A percentile compares a stretch with the other conserved stretches of the same genome.
Evolutionary conservation across 805 yeast genomes (phyloP).

Genomic region (Naumovozyma castellii): DNA sequence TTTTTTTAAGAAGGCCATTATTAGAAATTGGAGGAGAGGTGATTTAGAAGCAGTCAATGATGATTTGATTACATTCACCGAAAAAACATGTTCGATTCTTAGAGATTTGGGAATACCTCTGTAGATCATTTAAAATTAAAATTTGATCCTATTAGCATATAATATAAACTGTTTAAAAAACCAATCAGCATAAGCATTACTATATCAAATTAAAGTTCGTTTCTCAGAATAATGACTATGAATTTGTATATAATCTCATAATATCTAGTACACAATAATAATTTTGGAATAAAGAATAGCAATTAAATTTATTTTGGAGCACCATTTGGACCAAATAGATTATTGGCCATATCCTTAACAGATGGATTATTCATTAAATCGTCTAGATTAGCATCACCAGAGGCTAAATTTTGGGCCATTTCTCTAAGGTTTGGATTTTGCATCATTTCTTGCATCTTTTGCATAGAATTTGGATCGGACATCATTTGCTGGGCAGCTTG

Average conservation of each 20-base stretch:
- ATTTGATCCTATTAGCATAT: no score
- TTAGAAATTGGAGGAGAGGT: constrained; percentile 6
- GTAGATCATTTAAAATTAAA: no score
- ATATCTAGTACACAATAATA: no score
- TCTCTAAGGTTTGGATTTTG: constrained; percentile 69
- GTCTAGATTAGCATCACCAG: constrained; percentile 57
- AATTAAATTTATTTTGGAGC: neutral
- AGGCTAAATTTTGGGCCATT: constrained; percentile 72
- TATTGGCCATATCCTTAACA: constrained; percentile 60
- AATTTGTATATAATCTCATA: no score
- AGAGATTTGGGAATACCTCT: no score
- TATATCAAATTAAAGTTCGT: no score
- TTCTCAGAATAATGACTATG: no score
- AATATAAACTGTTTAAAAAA: no score
- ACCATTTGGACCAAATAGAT: constrained; percentile 36
- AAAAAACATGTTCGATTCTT: neutral
- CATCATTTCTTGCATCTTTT: constrained; percentile 58
- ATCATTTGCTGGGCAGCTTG: constrained; percentile 82
- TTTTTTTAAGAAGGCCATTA: constrained; percentile 23
- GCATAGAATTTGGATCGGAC: constrained; percentile 74
- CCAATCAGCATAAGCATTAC: no score
- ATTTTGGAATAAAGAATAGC: no score
- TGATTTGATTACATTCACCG: neutral
- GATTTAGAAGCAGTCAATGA: neutral
- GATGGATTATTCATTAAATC: constrained; percentile 77